Evolutionary conservation across 148 eudicot species (phyloP), one percentile per base, ranked within the genome.

Genomic region (Polygonum maritimum): DNA sequence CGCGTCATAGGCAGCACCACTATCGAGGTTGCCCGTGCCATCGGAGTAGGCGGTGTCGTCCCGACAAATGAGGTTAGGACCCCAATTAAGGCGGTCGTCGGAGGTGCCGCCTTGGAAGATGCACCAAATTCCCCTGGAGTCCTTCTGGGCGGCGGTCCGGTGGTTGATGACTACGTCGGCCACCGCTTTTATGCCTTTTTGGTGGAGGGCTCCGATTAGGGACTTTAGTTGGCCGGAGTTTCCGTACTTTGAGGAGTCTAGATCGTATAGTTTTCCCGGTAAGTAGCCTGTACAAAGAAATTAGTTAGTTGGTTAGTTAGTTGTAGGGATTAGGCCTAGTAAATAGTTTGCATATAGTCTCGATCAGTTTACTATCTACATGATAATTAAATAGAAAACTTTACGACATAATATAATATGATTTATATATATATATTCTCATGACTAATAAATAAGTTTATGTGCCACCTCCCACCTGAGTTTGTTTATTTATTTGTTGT

Each of bases 31-130:
- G 1, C 91, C 94, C 1, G 78, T 79, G 48, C 94, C 94, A 35
- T 86, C 87, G 0, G 89, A 87, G 48, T 85, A 90, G 51, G 80
- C 47, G 15, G 72, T 75, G 70, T 90, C 94, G 57, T 88, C 85
- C 21, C 70, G 71, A 79, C 94, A 90, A 9, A 90, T 88, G 65
- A 83, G 75, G 2, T 82, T 80, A 0, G 90, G 91, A 0, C 89
- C 94, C 94, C 94, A 90, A 22, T 90, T 90, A 19, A 90, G 89
- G 2, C 94, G 90, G 39, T 76, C 82, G 62, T 90, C 94, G 0
- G 82, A n/a, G 0, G 90, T 82, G 13, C 94, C 94, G 7, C 94
- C 94, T 51, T 88, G 90, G 36, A 88, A 90, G 48, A 86, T 82
- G 86, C 87, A 83, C 73, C 78, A 90, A 44, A 83, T 80, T 16